Evolutionary conservation across 176 grass and related monocot genomes (phyloP).

Genomic region (Aegilops longissima): DNA sequence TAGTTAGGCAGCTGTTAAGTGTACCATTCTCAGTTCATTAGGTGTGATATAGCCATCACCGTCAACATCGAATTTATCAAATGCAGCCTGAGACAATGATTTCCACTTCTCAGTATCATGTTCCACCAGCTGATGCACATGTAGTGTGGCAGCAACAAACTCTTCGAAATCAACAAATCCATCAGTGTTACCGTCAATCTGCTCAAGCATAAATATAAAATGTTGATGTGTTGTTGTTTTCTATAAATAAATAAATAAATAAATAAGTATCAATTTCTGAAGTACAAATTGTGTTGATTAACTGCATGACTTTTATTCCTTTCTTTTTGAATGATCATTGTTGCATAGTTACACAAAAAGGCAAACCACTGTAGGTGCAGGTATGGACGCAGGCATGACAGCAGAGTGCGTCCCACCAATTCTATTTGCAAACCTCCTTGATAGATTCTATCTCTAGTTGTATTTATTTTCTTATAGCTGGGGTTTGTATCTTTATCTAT

Average conservation of each 20-base stretch:
- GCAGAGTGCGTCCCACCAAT: too few species aligned
- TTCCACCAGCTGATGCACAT: slow-evolving; percentile 84
- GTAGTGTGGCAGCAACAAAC: slow-evolving; percentile 91
- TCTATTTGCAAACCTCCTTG: background rate
- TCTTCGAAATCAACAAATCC: slow-evolving; percentile 92
- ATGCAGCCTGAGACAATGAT: slow-evolving; percentile 75
- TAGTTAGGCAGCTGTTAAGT: background rate
- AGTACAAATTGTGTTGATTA: background rate
- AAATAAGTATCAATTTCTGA: background rate
- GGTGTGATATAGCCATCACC: slow-evolving; percentile 92
- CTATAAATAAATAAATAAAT: background rate
- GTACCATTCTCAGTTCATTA: slow-evolving; percentile 92
- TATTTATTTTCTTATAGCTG: background rate
- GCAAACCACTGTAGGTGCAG: too few species aligned
- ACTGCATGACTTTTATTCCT: too few species aligned
- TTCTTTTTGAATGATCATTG: too few species aligned
- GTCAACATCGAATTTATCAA: slow-evolving; percentile 89
- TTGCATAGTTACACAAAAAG: too few species aligned
- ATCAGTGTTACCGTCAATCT: slow-evolving; percentile 98
- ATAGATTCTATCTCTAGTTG: background rate
- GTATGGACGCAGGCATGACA: too few species aligned
- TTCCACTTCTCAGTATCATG: slow-evolving; percentile 86
- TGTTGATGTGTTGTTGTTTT: background rate
- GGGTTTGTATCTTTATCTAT: too few species aligned
- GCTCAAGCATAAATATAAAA: slow-evolving; percentile 31